Evolutionary conservation across 2,329 filamentous ascomycete species (phyloP).

Genomic region (Malbranchea zuffiana): DNA sequence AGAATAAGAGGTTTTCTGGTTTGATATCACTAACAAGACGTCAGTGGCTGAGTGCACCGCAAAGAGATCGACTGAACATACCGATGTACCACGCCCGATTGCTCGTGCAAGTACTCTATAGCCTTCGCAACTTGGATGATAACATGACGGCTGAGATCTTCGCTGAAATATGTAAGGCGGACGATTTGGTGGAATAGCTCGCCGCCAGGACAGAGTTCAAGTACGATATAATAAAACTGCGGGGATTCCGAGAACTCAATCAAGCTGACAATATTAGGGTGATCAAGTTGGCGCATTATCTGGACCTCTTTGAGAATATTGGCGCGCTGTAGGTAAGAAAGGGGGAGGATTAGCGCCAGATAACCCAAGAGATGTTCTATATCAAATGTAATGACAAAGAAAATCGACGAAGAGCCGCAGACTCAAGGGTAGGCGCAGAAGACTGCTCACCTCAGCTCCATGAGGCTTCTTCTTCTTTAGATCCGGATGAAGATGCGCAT

Average conservation of each 20-base stretch:
- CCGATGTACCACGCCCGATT: conserved; percentile 93
- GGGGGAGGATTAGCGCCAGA: too few relatives aligned
- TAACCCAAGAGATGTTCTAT: too few relatives aligned
- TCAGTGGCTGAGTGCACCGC: background rate
- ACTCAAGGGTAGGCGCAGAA: conserved; percentile 27
- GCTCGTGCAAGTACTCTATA: conserved; percentile 85
- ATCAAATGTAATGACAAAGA: background rate
- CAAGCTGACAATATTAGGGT: conserved; percentile 90
- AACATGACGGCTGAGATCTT: conserved; percentile 86
- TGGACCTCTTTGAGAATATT: conserved; percentile 98
- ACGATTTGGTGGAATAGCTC: conserved; percentile 99
- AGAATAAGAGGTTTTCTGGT: conserved; percentile 92
- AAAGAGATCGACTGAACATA: conserved; percentile 38
- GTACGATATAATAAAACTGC: conserved; percentile 95
- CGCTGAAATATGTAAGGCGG: conserved; percentile 94
- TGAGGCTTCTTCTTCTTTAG: conserved; percentile 82
- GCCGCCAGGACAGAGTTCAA: conserved; percentile 88
- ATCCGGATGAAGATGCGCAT: conserved; percentile 87
- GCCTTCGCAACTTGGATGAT: conserved; percentile 93
- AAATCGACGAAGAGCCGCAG: conserved; percentile 2
- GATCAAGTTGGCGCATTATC: conserved; percentile 94
- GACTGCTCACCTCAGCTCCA: conserved; percentile 81
- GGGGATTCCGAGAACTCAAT: conserved; percentile 86
- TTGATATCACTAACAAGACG: conserved; percentile 71
- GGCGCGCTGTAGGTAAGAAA: conserved; percentile 34